These are phyloP conservation scores for Pythium myriotylum DNA, from an alignment of 352 stramenopile genomes.

Conservation along the genomic window DNA sequence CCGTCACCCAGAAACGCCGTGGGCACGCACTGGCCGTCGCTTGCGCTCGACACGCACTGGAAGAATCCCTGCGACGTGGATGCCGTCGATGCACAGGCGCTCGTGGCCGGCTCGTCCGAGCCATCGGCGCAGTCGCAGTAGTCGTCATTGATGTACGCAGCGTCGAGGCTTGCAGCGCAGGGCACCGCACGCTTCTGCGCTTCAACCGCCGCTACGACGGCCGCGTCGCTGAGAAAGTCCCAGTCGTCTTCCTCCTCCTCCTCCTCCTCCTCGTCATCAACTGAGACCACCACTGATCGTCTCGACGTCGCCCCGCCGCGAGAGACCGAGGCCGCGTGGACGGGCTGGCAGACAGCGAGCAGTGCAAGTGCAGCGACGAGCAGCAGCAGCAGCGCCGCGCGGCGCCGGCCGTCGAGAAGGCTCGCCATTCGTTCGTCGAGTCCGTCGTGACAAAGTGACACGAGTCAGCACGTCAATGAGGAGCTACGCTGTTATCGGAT, in stretches of 20 bases:
- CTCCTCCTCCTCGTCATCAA: constrained; percentile 38
- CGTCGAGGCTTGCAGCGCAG: constrained; percentile 44
- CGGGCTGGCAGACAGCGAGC: background rate
- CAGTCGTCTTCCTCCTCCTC: constrained; percentile 59
- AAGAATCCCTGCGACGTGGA: constrained; percentile 29
- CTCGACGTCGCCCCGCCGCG: background rate
- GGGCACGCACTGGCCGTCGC: constrained; percentile 39
- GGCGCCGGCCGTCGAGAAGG: background rate
- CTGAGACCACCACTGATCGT: background rate
- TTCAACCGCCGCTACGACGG: constrained; percentile 34
- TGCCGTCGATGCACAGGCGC: constrained; percentile 54
- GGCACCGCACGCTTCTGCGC: constrained; percentile 2
- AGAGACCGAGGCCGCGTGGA: background rate
- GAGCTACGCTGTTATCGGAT: background rate
- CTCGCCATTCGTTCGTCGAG: background rate
- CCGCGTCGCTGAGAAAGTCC: constrained; percentile 65
- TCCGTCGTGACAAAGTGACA: constrained; percentile 8
- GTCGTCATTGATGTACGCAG: constrained; percentile 84
- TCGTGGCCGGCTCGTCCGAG: constrained; percentile 88
- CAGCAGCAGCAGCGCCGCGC: constrained; percentile 13
- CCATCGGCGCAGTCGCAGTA: constrained; percentile 94
- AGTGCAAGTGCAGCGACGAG: background rate
- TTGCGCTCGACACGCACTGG: constrained; percentile 28
- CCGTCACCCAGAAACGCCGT: constrained; percentile 85
- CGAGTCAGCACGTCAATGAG: background rate